Percentiles rank a stretch among this genome's conserved stretches.
phyloP scores from a whole-genome alignment of 305 asterid species.

The Fraxinus albicans region DNA sequence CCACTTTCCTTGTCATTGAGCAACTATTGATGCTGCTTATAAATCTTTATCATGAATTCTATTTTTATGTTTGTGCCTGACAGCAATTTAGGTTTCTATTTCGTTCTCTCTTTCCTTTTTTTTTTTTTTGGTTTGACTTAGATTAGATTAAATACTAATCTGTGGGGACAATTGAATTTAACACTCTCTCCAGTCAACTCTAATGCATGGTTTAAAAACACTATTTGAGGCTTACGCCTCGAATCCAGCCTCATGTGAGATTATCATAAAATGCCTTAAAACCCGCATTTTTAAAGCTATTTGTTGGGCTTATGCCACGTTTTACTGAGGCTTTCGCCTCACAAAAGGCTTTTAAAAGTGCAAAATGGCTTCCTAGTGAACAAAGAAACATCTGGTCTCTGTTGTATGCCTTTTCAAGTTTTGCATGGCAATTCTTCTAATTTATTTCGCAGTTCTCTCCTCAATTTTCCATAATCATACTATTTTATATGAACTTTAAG shows the following conservation, averaged over 20 bases:
- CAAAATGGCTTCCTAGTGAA: neutral
- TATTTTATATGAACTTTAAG: neutral
- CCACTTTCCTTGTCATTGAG: slow-evolving; percentile 7
- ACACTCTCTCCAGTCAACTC: neutral
- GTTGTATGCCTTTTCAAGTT: neutral
- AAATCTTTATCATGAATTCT: neutral
- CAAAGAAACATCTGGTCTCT: neutral
- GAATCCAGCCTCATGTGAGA: neutral
- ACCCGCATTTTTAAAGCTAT: neutral
- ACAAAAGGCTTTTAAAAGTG: neutral
- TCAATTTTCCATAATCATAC: neutral
- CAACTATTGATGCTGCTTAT: neutral
- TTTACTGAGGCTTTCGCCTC: neutral
- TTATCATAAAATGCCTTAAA: neutral
- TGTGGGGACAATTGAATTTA: neutral
- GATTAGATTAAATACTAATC: neutral
- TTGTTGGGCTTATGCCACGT: neutral
- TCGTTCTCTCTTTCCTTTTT: neutral
- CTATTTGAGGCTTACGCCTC: neutral
- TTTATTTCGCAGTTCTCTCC: slow-evolving; percentile 1
- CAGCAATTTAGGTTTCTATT: neutral
- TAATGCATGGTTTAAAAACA: neutral
- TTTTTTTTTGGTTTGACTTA: neutral
- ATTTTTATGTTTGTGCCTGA: slow-evolving; percentile 10
- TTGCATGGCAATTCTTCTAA: neutral